phyloP scores from a whole-genome alignment of 1,284 basidiomycete genomes.

The Cryptococcus floricola region DNA sequence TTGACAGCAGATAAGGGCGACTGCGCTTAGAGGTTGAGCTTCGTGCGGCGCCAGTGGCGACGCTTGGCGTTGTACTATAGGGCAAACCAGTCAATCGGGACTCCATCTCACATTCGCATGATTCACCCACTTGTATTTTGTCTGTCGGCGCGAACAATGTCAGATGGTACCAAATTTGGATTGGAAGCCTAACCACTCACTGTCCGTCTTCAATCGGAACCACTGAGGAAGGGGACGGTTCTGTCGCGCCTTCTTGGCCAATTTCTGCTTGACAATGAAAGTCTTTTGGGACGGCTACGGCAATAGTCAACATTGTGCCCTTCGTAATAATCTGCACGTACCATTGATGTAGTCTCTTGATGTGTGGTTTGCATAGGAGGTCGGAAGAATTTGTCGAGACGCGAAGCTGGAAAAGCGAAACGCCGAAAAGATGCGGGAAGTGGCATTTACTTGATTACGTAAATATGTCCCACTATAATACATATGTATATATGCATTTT shows the following conservation, averaged over 20 bases:
- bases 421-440: too few species aligned
- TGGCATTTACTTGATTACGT: too few species aligned
- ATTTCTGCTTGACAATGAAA: constrained; percentile 76
- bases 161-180: not conserved
- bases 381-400: too few species aligned
- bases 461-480: too few species aligned
- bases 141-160: constrained; percentile 27
- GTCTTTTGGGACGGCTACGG: constrained; percentile 92
- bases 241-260: constrained; percentile 92
- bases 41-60: constrained; percentile 90
- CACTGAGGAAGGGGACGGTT: constrained; percentile 98
- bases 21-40: constrained; percentile 78
- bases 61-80: constrained; percentile 84
- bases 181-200: constrained; percentile 26
- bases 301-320: not conserved
- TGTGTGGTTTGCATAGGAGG: too few species aligned
- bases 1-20: not conserved
- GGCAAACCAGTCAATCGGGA: not conserved
- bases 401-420: too few species aligned
- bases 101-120: not conserved
- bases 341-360: too few species aligned
- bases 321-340: too few species aligned
- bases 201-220: constrained; percentile 96
- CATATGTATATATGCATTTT: too few species aligned
- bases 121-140: constrained; percentile 79